phyloP scores from a whole-genome alignment of 1,139 yeast species.

The Yamadazyma epiphylla region DNA sequence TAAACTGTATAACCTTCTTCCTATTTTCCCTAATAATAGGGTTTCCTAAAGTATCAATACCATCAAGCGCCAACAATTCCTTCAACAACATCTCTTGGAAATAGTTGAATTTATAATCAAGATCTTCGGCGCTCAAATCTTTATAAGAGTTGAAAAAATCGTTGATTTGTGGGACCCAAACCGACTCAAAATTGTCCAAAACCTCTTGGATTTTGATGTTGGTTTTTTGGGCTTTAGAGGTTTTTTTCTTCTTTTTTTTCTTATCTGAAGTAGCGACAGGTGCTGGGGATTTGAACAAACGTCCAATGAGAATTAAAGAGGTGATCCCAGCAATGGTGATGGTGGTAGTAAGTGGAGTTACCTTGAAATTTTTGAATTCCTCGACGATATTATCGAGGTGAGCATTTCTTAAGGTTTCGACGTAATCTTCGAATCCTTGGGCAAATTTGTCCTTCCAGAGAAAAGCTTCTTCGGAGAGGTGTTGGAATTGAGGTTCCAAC shows the following conservation, averaged over 20 bases:
- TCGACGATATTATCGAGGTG: conserved; percentile 21
- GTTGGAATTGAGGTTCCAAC: conserved; percentile 11
- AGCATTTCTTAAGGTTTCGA: conserved; percentile 8
- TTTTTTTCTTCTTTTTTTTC: conserved; percentile 33
- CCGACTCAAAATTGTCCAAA: conserved; percentile 39
- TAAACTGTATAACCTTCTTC: conserved; percentile 53
- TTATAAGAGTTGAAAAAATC: conserved; percentile 32
- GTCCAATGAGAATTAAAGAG: conserved; percentile 18
- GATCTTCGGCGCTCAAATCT: conserved; percentile 32
- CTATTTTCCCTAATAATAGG: conserved; percentile 53
- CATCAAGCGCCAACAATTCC: conserved; percentile 62
- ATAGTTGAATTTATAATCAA: conserved; percentile 51
- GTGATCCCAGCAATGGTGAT: conserved; percentile 29
- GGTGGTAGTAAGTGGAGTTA: conserved; percentile 35
- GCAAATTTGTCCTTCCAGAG: conserved; percentile 7
- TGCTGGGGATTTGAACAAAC: conserved; percentile 12
- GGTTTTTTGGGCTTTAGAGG: conserved; percentile 41
- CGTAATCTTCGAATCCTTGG: conserved; percentile 8
- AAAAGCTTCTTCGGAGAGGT: conserved; percentile 5
- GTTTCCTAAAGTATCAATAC: conserved; percentile 51
- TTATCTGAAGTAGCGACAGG: conserved; percentile 1
- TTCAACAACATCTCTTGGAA: conserved; percentile 67
- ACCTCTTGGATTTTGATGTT: conserved; percentile 38
- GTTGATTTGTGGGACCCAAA: conserved; percentile 44
- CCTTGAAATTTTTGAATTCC: conserved; percentile 27